Conservation (phyloP, 75 land plant species). For the Pseudotsuga menziesii region DNA sequence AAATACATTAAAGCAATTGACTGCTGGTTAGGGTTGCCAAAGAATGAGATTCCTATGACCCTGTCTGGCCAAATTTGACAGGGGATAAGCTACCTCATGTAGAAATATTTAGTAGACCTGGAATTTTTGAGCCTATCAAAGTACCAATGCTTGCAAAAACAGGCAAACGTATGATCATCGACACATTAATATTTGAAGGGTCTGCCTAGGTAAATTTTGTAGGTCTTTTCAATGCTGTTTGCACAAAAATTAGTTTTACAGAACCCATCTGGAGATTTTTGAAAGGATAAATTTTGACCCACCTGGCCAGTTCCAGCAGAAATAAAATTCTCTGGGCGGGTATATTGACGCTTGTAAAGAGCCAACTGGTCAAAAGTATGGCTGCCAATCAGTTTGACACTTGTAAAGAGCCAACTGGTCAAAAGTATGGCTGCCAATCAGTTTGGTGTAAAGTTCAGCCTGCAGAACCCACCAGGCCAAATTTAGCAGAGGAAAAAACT, state of each 20-base stretch:
- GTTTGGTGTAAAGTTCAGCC: too few relatives aligned
- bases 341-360: not conserved
- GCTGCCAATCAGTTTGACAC: too few relatives aligned
- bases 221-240: too few relatives aligned
- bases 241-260: not conserved
- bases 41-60: not conserved
- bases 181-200: too few relatives aligned
- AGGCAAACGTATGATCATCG: too few relatives aligned
- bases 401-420: too few relatives aligned
- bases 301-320: not conserved
- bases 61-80: not conserved
- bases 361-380: too few relatives aligned
- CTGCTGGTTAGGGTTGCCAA: not conserved
- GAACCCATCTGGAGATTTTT: not conserved
- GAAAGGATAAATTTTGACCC: not conserved
- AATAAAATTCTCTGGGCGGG: not conserved
- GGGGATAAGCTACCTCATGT: not conserved
- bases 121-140: too few relatives aligned
- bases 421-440: too few relatives aligned
- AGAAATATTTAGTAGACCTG: not conserved
- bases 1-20: not conserved
- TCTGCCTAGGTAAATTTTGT: too few relatives aligned
- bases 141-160: too few relatives aligned
- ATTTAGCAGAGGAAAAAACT: not conserved
- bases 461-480: not conserved